Conservation (phyloP, 192 early-diverging fungal species). For the Podila verticillata region DNA sequence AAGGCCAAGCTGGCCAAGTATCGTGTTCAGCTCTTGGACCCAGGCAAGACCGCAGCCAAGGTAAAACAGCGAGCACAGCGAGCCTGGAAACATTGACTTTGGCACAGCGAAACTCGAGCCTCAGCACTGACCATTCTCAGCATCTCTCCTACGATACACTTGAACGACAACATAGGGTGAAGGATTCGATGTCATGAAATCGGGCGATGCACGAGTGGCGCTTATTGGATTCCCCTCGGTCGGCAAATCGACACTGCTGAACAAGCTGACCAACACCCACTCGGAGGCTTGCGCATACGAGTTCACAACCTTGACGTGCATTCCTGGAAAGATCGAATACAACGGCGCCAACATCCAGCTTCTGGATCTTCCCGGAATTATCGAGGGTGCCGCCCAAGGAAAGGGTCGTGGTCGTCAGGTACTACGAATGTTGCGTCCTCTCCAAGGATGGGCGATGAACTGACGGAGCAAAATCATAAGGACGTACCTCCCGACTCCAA, state of each 20-base stretch:
- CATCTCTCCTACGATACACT: conserved; percentile 13
- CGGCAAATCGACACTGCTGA: conserved; percentile 97
- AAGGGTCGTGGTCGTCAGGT: conserved; percentile 98
- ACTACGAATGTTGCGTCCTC: not conserved
- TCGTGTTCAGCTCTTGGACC: conserved; percentile 80
- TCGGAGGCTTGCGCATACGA: conserved; percentile 91
- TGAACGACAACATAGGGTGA: conserved; percentile 76
- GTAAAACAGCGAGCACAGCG: conserved; percentile 9
- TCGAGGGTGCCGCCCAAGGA: conserved; percentile 97
- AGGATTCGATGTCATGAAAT: conserved; percentile 98
- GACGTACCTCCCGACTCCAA: not conserved
- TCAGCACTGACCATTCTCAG: not conserved
- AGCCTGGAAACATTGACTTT: not conserved
- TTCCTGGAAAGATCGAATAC: conserved; percentile 95
- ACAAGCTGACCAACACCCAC: conserved; percentile 91
- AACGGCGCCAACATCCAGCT: conserved; percentile 97
- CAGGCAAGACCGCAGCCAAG: conserved; percentile 65
- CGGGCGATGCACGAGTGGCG: conserved; percentile 94
- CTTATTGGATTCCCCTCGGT: conserved; percentile 99
- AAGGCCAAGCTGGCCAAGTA: conserved; percentile 95
- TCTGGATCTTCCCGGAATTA: conserved; percentile 98
- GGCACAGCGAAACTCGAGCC: no score
- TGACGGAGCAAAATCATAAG: not conserved
- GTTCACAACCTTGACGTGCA: conserved; percentile 97
- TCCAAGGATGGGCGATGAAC: not conserved